Base-by-base conservation (phyloP, 1,284 basidiomycete genomes). In the Leccinum glutinopallens region DNA sequence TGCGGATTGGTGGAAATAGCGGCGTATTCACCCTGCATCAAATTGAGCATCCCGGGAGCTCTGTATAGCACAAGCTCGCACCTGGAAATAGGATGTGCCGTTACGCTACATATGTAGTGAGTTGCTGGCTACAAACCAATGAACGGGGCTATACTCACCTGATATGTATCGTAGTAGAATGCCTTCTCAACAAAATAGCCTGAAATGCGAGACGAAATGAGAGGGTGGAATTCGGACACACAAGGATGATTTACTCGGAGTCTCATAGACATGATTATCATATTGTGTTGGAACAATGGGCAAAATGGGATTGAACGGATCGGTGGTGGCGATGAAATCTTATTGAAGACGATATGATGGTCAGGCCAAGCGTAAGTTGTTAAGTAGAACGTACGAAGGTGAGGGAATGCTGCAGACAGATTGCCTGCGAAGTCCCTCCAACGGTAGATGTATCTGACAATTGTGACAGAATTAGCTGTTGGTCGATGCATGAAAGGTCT, bases 211-310 rank as follows among this genome's bases (percentile, higher is more conserved):
- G 15, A 33, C 29, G 2, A 29, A 5, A 33, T 64, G 13, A 62
- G 60, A 58, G 2, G 2, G 3, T 0, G 7, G 15, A 5, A 22
- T 8, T 4, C 12, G 8, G 33, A 55, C 2, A 54, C 25, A 13
- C 0, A 33, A 43, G 1, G 4, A 19, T 1, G 1, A 39, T 57
- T 10, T 61, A 66, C 70, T 62, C 6, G 88, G 87, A 0, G 84
- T 89, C 66, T 87, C 80, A 69, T 91, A 91, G 41, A 89, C 81
- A 65, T 91, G 89, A 8, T 87, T 78, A 68, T 90, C 88, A 65
- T 86, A 90, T 61, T 84, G 77, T 41, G 77, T 77, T 1, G 88
- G 87, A 29, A 78, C 80, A 2, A 87, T 87, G 2, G 80, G 76
- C 54, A 89, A 77, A 8, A 80, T 72, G 5, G 86, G 86, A 67